Evolutionary conservation across 2,329 filamentous ascomycete species (phyloP), one percentile per base, ranked within the genome.

Genomic region (Cordyceps cateniannulata): DNA sequence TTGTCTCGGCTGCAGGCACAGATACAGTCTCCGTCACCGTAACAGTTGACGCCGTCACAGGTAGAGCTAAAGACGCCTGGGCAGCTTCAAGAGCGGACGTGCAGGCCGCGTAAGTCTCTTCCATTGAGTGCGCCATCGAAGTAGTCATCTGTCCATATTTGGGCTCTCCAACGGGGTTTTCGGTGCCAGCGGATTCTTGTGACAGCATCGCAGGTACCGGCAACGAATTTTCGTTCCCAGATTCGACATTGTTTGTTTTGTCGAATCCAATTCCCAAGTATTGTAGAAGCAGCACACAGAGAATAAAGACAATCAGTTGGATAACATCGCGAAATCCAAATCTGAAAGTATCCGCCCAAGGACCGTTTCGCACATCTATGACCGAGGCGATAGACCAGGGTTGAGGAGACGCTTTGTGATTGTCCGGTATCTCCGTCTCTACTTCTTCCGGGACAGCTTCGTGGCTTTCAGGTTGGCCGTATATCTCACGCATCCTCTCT

Each of bases 401-500:
- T 56, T 8, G 59, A 7, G 50, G 8, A 22, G 58, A 20, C 4
- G 8, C 32, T 45, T 54, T 27, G 5, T 22, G 50, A 25, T 20
- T 16, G 3, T n/a, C 40, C 16, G 27, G 40, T 1, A 12, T n/a
- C 18, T 54, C 29, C 8, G 24, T 5, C 18, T 42, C 42, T 18
- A 18, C 22, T 18, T 48, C 32, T 49, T 54, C 50, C 1, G 51
- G 9, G 3, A 20, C 63, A 60, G 55, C 52, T 24, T 27, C 63
- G 32, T 64, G 62, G 24, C 65, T 56, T 16, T 63, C 63, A 20
- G 68, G 69, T n/a, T 75, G 68, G 3, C 79, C 80, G 63, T 85
- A 85, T 22, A 82, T 81, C 63, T 85, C 82, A 5, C 81, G 75
- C 35, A 81, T 70, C 2, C 81, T 76, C 55, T 81, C 80, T 63